Conservation (phyloP, 805 yeast species). For the Hagleromyces aurorensis region DNA sequence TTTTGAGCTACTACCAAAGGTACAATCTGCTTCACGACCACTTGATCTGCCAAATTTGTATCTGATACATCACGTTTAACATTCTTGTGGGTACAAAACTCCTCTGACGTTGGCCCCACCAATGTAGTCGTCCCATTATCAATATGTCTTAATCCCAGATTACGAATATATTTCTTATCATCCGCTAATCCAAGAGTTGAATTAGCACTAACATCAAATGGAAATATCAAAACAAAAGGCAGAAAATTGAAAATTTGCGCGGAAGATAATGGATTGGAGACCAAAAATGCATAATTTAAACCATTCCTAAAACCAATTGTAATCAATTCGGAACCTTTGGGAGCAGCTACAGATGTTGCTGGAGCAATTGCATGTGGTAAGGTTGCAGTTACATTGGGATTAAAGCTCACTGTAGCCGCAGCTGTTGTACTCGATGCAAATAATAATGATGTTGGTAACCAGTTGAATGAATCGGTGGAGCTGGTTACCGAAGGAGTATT, state of each 20-base stretch:
- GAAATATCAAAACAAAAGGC: constrained; percentile 58
- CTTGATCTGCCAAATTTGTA: too few species aligned
- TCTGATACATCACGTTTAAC: constrained; percentile 2
- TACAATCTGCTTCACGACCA: constrained; percentile 51
- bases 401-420: constrained; percentile 37
- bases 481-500: too few species aligned
- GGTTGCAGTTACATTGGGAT: constrained; percentile 29
- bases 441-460: constrained; percentile 15
- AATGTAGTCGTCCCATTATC: too few species aligned
- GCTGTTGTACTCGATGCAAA: constrained; percentile 20
- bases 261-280: constrained; percentile 74
- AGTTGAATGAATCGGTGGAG: too few species aligned
- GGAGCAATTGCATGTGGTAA: constrained; percentile 33
- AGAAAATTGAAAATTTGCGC: constrained; percentile 57
- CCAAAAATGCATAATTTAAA: constrained; percentile 80
- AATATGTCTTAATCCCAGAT: too few species aligned
- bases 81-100: background rate
- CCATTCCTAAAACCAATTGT: constrained; percentile 47
- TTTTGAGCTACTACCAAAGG: constrained; percentile 59
- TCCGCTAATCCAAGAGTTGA: constrained; percentile 6
- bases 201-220: constrained; percentile 38
- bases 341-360: constrained; percentile 30
- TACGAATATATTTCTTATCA: too few species aligned
- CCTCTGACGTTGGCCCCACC: too few species aligned
- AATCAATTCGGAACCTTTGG: constrained; percentile 12